Percentiles rank a stretch among this genome's conserved stretches.
Evolutionary conservation across 164 flowering plant species (phyloP).

Genomic region (Buxus sempervirens): DNA sequence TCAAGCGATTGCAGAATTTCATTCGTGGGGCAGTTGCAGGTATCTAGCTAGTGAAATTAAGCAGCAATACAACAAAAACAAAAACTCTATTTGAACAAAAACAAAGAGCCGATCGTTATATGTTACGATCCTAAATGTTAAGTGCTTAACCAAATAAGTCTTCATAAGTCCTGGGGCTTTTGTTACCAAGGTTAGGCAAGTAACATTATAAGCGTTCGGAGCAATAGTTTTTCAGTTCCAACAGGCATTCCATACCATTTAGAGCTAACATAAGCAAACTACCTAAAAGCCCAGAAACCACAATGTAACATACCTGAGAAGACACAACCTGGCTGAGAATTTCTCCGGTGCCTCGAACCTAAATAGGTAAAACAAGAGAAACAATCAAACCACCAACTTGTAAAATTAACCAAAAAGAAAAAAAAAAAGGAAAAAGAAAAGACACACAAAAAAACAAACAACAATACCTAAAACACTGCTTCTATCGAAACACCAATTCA

Average conservation of each 20-base stretch:
- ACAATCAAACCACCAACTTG: constrained; percentile 3
- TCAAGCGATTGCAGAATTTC: too few species aligned
- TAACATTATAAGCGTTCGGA: too few species aligned
- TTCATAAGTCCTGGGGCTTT: too few species aligned
- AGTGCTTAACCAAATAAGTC: too few species aligned
- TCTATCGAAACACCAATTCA: too few species aligned
- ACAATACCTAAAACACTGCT: too few species aligned
- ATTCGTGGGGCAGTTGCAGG: neutral
- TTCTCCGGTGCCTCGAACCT: constrained; percentile 81
- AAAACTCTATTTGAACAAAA: neutral
- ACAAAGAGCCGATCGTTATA: too few species aligned
- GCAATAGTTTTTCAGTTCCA: neutral
- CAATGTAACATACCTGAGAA: constrained; percentile 64
- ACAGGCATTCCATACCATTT: neutral
- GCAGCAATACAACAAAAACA: neutral
- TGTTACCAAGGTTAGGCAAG: too few species aligned
- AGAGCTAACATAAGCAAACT: neutral
- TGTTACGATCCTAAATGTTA: too few species aligned
- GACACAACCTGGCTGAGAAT: constrained; percentile 94
- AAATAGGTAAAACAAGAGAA: constrained; percentile 7
- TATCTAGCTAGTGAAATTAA: neutral
- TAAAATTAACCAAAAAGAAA: neutral
- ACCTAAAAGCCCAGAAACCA: neutral
- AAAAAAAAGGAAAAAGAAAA: neutral
- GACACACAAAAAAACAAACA: too few species aligned